These are phyloP conservation scores for Cyathus striatus DNA, from an alignment of 768 basidiomycete species.

Conservation along the genomic window DNA sequence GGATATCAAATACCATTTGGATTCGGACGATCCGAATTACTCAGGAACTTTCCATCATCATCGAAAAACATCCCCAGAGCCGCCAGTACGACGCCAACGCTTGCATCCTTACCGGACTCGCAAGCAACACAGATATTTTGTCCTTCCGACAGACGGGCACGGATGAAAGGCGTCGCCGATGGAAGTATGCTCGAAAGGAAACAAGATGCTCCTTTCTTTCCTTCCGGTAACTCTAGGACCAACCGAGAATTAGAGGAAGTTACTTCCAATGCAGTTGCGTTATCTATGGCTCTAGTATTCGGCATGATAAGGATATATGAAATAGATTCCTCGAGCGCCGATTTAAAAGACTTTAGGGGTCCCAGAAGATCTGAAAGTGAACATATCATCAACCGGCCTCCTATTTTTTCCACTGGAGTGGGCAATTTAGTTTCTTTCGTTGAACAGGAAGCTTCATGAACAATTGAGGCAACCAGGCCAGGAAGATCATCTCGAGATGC, in stretches of 20 bases:
- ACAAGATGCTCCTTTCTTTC: constrained; percentile 49
- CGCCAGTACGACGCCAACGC: constrained; percentile 59
- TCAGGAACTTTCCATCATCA: constrained; percentile 37
- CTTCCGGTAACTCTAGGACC: constrained; percentile 17
- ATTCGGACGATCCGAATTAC: no score
- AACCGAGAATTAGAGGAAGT: not conserved
- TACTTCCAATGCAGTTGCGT: not conserved
- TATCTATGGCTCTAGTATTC: not conserved
- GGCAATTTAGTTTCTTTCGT: constrained; percentile 3
- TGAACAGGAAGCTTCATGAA: constrained; percentile 9
- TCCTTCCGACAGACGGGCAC: constrained; percentile 26
- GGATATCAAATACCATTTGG: no score
- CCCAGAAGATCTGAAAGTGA: constrained; percentile 17
- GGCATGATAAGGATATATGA: not conserved
- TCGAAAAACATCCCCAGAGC: constrained; percentile 57
- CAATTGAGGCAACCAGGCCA: constrained; percentile 29
- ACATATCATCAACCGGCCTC: constrained; percentile 37
- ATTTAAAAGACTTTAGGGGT: not conserved
- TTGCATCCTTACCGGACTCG: constrained; percentile 53
- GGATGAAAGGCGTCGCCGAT: constrained; percentile 39
- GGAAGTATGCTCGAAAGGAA: constrained; percentile 47
- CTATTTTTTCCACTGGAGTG: constrained; percentile 28
- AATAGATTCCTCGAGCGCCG: not conserved
- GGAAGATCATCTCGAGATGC: constrained; percentile 46
- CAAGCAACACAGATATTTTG: constrained; percentile 45